Conservation (phyloP, 306 rosid genomes). For the Prosopis cineraria region DNA sequence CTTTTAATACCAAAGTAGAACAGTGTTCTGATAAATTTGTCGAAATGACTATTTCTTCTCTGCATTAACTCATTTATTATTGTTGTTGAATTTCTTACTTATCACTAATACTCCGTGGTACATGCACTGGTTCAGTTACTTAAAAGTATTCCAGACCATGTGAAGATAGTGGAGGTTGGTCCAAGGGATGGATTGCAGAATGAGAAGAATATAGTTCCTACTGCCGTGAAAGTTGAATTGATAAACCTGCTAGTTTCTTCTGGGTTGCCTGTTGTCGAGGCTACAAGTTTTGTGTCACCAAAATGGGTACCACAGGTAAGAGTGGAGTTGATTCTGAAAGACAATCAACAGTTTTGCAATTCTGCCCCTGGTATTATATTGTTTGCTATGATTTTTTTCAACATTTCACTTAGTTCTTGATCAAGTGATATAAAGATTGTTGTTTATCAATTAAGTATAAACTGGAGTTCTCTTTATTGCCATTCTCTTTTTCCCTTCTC, state of each 20-base stretch:
- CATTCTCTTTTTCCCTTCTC: no score
- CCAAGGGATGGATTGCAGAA: constrained; percentile 94
- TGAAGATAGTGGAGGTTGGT: constrained; percentile 94
- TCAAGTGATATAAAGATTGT: background rate
- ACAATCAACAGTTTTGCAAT: constrained; percentile 13
- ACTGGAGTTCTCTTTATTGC: background rate
- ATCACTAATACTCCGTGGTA: constrained; percentile 3
- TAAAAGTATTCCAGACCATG: constrained; percentile 60
- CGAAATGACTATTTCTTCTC: constrained; percentile 18
- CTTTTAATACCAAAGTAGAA: background rate
- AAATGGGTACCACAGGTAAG: constrained; percentile 97
- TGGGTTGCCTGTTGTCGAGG: constrained; percentile 81
- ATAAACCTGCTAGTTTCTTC: constrained; percentile 79
- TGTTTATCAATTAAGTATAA: background rate
- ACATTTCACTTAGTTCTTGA: constrained; percentile 21
- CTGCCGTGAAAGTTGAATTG: constrained; percentile 71
- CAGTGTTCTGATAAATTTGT: constrained; percentile 17
- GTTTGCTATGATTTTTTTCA: background rate
- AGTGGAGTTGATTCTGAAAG: background rate
- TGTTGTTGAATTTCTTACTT: constrained; percentile 34
- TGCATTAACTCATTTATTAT: constrained; percentile 15
- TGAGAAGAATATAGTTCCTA: constrained; percentile 80
- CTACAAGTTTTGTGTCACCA: constrained; percentile 94
- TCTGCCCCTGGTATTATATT: background rate
- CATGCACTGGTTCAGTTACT: constrained; percentile 43